Evolutionary conservation across 2,329 filamentous ascomycete species (phyloP).

Genomic region (Thelonectria blattea): DNA sequence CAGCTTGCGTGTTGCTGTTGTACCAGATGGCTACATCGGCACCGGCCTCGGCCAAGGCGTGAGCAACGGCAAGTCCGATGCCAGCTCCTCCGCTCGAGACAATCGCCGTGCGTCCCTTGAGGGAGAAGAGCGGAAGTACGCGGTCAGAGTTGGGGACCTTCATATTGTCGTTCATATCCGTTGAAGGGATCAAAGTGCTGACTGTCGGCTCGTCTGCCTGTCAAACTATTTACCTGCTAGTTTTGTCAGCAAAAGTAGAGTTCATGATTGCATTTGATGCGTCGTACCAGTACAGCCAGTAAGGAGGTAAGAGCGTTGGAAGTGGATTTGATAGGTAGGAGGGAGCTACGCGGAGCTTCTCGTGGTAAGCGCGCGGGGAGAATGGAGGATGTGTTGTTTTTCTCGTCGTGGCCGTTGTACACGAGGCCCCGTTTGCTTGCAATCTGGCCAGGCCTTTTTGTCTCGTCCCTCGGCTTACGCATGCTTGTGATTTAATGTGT

Average conservation of each 20-base stretch:
- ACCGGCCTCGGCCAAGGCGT: constrained; percentile 68
- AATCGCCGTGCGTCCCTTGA: constrained; percentile 70
- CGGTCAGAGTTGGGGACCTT: constrained; percentile 50
- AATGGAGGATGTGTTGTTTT: no score
- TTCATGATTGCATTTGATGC: background rate
- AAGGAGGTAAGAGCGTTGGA: background rate
- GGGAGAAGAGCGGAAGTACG: constrained; percentile 54
- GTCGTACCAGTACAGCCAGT: background rate
- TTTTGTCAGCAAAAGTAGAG: background rate
- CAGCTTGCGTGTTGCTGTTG: constrained; percentile 66
- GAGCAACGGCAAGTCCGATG: constrained; percentile 67
- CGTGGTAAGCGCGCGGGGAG: no score
- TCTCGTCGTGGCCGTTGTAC: no score
- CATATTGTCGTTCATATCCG: constrained; percentile 55
- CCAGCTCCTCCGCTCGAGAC: constrained; percentile 68
- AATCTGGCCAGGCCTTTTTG: background rate
- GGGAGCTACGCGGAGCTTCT: no score
- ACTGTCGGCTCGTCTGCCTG: background rate
- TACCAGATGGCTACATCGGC: constrained; percentile 74
- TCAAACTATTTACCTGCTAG: background rate
- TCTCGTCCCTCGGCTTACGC: background rate
- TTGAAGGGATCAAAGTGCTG: background rate
- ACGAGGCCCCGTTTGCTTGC: background rate
- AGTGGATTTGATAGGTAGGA: background rate
- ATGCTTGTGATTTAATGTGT: background rate